phyloP scores from a whole-genome alignment of 352 stramenopile genomes.

The Thalassiosira sp. region DNA sequence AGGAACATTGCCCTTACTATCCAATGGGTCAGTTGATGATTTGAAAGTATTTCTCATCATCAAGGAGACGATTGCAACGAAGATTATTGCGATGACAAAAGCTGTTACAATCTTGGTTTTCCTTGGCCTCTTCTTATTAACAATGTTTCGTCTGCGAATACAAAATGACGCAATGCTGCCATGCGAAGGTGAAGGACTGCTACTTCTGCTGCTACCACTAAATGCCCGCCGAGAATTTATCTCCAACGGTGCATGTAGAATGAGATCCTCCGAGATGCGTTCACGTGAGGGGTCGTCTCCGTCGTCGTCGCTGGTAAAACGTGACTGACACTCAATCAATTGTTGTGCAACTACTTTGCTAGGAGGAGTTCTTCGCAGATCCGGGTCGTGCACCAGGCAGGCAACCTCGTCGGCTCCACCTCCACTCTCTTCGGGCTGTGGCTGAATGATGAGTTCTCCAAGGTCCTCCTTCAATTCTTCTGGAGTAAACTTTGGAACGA shows the following conservation, averaged over 20 bases:
- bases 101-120: slow-evolving; percentile 3
- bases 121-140: slow-evolving; percentile 1
- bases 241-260: not conserved
- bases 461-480: not conserved
- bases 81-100: not conserved
- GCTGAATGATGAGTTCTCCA: not conserved
- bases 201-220: not conserved
- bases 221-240: not conserved
- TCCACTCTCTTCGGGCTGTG: not conserved
- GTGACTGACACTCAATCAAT: not conserved
- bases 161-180: not conserved
- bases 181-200: not conserved
- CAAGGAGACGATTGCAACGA: slow-evolving; percentile 5
- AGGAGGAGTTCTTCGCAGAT: not conserved
- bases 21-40: not conserved
- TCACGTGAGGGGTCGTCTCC: not conserved
- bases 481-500: not conserved
- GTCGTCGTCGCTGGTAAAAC: not conserved
- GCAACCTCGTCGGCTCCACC: not conserved
- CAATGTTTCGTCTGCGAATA: not conserved
- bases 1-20: not conserved
- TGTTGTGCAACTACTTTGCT: not conserved
- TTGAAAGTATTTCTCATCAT: slow-evolving; percentile 1
- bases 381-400: not conserved
- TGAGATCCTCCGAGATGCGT: not conserved